phyloP scores from a whole-genome alignment of 805 yeast genomes.

The Schwanniomyces pseudopolymorphus region DNA sequence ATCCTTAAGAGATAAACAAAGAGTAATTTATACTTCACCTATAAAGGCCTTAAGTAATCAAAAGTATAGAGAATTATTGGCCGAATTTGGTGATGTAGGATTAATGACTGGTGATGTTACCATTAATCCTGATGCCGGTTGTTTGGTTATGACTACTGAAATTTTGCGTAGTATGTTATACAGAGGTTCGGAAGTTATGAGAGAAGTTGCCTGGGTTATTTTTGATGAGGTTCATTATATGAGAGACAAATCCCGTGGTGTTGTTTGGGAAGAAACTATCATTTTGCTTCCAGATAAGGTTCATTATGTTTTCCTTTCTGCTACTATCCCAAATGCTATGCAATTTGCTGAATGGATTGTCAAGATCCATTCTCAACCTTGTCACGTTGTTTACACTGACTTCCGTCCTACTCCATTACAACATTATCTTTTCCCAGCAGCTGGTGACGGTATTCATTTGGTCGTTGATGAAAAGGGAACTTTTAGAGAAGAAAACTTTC shows the following conservation, averaged over 20 bases:
- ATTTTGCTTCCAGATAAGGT: slow-evolving; percentile 95
- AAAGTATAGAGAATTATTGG: slow-evolving; percentile 86
- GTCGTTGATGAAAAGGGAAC: slow-evolving; percentile 97
- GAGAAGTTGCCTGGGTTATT: slow-evolving; percentile 98
- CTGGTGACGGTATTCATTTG: slow-evolving; percentile 95
- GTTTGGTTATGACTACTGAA: slow-evolving; percentile 98
- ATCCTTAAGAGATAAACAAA: slow-evolving; percentile 84
- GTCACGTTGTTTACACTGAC: slow-evolving; percentile 97
- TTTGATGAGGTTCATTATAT: slow-evolving; percentile 98
- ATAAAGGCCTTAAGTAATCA: slow-evolving; percentile 94
- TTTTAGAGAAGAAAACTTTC: slow-evolving; percentile 96
- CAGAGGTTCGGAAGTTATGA: slow-evolving; percentile 95
- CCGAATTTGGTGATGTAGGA: slow-evolving; percentile 96
- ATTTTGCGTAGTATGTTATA: slow-evolving; percentile 95
- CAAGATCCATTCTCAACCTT: slow-evolving; percentile 91
- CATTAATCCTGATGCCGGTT: slow-evolving; percentile 96
- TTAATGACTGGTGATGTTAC: slow-evolving; percentile 99
- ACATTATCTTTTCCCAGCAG: slow-evolving; percentile 97
- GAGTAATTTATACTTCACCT: slow-evolving; percentile 94
- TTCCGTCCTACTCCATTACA: slow-evolving; percentile 98
- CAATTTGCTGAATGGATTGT: slow-evolving; percentile 99
- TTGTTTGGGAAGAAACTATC: slow-evolving; percentile 99
- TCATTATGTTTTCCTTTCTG: slow-evolving; percentile 88
- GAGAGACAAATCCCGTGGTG: slow-evolving; percentile 98
- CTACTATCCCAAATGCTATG: slow-evolving; percentile 97